Conservation (phyloP, 2,329 filamentous ascomycete genomes). For the Fusarium robinianum region DNA sequence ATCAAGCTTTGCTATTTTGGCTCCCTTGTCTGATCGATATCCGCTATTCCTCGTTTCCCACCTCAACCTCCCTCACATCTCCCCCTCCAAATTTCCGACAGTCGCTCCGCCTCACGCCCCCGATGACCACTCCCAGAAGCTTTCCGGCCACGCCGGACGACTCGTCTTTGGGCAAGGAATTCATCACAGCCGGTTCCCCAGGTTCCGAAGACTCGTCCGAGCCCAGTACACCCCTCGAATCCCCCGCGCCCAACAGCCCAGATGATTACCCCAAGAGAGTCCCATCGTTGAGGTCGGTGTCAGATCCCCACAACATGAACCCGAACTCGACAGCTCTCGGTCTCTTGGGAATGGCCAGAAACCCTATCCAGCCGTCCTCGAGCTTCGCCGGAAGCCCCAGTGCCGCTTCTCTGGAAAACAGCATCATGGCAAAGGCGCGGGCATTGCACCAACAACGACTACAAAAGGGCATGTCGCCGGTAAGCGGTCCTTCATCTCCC, state of each 20-base stretch:
- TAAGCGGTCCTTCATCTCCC: constrained; percentile 39
- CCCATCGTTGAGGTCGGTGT: constrained; percentile 63
- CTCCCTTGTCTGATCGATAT: too few relatives aligned
- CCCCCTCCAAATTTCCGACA: constrained; percentile 1
- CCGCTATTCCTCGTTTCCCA: constrained; percentile 9
- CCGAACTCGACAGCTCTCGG: constrained; percentile 84
- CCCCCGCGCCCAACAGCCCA: constrained; percentile 41
- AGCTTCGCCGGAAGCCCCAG: constrained; percentile 40
- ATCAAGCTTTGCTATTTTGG: constrained; percentile 15
- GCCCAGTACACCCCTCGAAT: constrained; percentile 54
- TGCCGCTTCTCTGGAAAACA: constrained; percentile 44
- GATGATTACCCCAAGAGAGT: constrained; percentile 54
- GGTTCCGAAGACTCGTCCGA: constrained; percentile 53
- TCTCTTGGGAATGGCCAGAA: constrained; percentile 68
- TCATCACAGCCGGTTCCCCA: constrained; percentile 49
- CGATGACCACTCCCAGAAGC: constrained; percentile 42
- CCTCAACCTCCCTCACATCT: constrained; percentile 1
- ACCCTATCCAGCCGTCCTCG: constrained; percentile 51
- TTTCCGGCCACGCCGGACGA: constrained; percentile 55
- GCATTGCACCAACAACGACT: constrained; percentile 53
- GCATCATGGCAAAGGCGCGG: constrained; percentile 53
- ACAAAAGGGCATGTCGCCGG: constrained; percentile 48
- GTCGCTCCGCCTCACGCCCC: constrained; percentile 9
- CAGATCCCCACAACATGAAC: constrained; percentile 69
- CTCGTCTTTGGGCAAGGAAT: constrained; percentile 39